phyloP scores from a whole-genome alignment of 805 yeast species.

The Candida golubevii region DNA sequence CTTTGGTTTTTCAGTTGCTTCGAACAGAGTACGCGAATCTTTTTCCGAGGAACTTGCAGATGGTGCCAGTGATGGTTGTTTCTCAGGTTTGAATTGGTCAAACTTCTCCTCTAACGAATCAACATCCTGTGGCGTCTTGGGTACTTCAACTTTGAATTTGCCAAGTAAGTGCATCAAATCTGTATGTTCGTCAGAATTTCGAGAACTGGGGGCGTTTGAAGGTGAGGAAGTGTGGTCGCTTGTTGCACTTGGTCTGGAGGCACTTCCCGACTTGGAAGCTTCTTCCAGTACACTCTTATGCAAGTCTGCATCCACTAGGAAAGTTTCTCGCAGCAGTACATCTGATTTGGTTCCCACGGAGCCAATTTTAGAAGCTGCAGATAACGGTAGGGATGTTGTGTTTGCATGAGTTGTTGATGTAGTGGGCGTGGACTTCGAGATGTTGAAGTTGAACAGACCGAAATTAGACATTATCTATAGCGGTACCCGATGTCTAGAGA shows the following conservation, averaged over 20 bases:
- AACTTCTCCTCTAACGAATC: slow-evolving; percentile 13
- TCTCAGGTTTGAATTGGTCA: slow-evolving; percentile 5
- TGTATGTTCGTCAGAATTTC: slow-evolving; percentile 3
- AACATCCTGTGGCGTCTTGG: slow-evolving; percentile 2
- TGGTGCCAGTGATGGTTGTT: background rate
- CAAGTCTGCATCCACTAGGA: slow-evolving; percentile 1
- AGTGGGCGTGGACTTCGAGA: slow-evolving; percentile 38
- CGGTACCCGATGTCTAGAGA: no score
- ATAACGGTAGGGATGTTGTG: slow-evolving; percentile 20
- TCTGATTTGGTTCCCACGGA: background rate
- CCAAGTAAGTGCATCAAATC: slow-evolving; percentile 11
- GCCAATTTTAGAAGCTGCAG: slow-evolving; percentile 10
- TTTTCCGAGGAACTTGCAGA: no score
- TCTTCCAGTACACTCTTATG: slow-evolving; percentile 1
- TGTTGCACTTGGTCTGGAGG: slow-evolving; percentile 1
- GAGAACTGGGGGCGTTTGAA: slow-evolving; percentile 4
- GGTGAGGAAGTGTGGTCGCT: slow-evolving; percentile 15
- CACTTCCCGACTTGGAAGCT: slow-evolving; percentile 8
- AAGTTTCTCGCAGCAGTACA: background rate
- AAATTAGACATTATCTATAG: background rate
- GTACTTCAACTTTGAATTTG: slow-evolving; percentile 7
- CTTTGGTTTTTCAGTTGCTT: no score
- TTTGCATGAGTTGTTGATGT: slow-evolving; percentile 38
- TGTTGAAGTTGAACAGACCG: slow-evolving; percentile 21
- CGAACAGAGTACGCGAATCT: no score